Evolutionary conservation across 169 alveolate species (phyloP), one percentile per base, ranked within the genome.

Genomic region (Cryptosporidium tyzzeri): DNA sequence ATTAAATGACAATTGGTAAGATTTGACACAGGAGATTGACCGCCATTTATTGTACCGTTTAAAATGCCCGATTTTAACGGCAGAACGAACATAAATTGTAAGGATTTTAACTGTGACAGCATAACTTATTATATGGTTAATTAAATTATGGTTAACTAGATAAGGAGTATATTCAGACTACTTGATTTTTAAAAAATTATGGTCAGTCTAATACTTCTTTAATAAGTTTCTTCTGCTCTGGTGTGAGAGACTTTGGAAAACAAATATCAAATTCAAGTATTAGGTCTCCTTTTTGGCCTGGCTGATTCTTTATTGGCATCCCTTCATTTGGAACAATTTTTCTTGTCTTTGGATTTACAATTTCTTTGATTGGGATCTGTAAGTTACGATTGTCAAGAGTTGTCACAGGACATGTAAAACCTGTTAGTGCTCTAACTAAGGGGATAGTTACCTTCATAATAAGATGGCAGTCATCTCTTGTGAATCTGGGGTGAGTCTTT

Each of bases 391-490:
- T 94, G 70, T 94, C 97, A 93, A 94, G 93, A 37, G 97, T 87
- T 33, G 95, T 94, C 10, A 94, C 94, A 37, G 94, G 87, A 26
- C 95, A 94, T 65, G 94, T 94, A 91, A 94, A 94, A 2, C 97
- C 97, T 5, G 97, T 94, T 33, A 94, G 70, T 48, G 97, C 97
- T 93, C 94, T 94, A 31, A 94, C 94, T 39, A 94, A 86, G 0
- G 97, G 97, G 55, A 94, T 95, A 14, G 96, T 93, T 50, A 94
- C 93, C 73, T 94, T 94, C 93, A 94, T 94, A n/a, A 94, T 87
- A 51, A 94, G 68, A 71, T 94, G 93, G 85, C 94, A 94, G 6
- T 95, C 92, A 58, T 94, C 97, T 26, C 97, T 73, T 39, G 92
- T 58, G 58, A 94, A 94, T 41, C 96, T 35, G 45, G 94, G 87